Conservation (phyloP, 129 eudicot genomes). For the Pulicaria dysenterica region DNA sequence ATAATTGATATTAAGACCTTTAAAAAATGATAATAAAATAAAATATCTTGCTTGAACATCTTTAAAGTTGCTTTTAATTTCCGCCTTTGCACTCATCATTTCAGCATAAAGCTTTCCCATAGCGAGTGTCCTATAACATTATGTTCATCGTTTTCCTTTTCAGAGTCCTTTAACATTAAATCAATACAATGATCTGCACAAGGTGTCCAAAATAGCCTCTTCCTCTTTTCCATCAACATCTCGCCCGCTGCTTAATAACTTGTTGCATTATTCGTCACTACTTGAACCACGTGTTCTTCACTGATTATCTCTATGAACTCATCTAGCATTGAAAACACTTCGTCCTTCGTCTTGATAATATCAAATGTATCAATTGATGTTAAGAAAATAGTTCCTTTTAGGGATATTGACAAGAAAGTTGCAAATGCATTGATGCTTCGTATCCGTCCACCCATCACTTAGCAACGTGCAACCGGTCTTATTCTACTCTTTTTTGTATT, state of each 20-base stretch:
- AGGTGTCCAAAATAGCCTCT: slow-evolving; percentile 27
- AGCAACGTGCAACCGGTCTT: slow-evolving; percentile 2
- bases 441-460: slow-evolving; percentile 16
- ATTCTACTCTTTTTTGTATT: neutral
- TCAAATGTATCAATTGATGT: slow-evolving; percentile 8
- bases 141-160: neutral
- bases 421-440: neutral
- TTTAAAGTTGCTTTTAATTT: too few relatives aligned
- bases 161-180: slow-evolving; percentile 28
- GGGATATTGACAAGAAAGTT: slow-evolving; percentile 11
- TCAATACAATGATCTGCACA: slow-evolving; percentile 35
- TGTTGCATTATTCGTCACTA: neutral
- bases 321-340: neutral
- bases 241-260: neutral
- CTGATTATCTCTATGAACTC: too few relatives aligned
- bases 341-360: neutral
- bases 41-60: too few relatives aligned
- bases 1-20: too few relatives aligned
- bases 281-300: too few relatives aligned
- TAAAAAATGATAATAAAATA: too few relatives aligned
- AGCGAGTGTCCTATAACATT: too few relatives aligned
- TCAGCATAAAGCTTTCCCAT: too few relatives aligned
- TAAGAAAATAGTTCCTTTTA: slow-evolving; percentile 1
- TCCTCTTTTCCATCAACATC: slow-evolving; percentile 9
- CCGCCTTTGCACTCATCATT: too few relatives aligned